phyloP scores from a whole-genome alignment of 1,284 basidiomycete species.

The Boletellus deceptivus region DNA sequence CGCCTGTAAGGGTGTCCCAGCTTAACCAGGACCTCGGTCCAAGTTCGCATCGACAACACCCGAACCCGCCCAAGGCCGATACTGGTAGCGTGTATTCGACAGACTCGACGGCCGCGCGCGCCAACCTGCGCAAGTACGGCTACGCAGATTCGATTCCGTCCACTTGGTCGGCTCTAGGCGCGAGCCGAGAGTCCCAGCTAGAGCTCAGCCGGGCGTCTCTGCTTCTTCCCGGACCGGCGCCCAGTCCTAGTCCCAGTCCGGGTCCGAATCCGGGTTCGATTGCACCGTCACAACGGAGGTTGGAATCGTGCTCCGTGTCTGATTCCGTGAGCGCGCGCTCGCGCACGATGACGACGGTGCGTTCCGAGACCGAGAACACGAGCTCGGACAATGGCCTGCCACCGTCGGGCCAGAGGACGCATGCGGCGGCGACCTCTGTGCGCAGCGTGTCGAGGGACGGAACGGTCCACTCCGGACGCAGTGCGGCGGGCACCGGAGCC shows the following conservation, averaged over 20 bases:
- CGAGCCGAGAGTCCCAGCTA: slow-evolving; percentile 14
- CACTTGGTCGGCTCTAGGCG: slow-evolving; percentile 21
- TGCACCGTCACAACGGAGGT: slow-evolving; percentile 10
- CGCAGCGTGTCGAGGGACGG: slow-evolving; percentile 13
- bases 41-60: slow-evolving; percentile 1
- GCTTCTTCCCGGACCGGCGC: slow-evolving; percentile 6
- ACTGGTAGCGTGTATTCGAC: slow-evolving; percentile 31
- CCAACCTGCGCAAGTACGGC: slow-evolving; percentile 27
- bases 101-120: slow-evolving; percentile 20
- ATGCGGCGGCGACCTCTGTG: not conserved
- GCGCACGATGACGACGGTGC: not conserved
- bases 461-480: slow-evolving; percentile 9
- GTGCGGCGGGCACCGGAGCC: not conserved
- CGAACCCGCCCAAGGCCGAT: slow-evolving; percentile 10
- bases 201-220: slow-evolving; percentile 11
- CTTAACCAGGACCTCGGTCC: slow-evolving; percentile 5
- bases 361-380: slow-evolving; percentile 1
- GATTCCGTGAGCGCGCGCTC: slow-evolving; percentile 1
- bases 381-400: slow-evolving; percentile 1
- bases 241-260: not conserved
- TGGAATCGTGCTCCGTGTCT: slow-evolving; percentile 7
- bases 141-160: slow-evolving; percentile 25
- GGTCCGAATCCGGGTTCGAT: slow-evolving; percentile 3
- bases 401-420: not conserved
- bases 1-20: slow-evolving; percentile 3